These are phyloP conservation scores for Termitomyces sp. DNA, from an alignment of 768 basidiomycete species.

Conservation along the genomic window DNA sequence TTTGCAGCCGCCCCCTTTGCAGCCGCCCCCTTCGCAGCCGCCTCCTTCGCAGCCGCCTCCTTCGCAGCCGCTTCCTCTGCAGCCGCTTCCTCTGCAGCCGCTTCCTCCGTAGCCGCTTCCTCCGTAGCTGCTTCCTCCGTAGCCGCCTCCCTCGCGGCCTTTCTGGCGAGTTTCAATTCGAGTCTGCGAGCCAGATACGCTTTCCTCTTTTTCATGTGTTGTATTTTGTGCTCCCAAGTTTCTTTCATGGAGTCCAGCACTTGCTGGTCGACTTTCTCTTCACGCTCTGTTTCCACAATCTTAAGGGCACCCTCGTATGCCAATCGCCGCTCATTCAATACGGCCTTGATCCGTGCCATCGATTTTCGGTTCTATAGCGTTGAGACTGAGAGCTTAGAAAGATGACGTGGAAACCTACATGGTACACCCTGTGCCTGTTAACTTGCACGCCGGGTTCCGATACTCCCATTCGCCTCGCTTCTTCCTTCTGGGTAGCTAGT, in stretches of 20 bases:
- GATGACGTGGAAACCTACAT: slow-evolving; percentile 28
- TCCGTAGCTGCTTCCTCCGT: not conserved
- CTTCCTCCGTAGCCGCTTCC: not conserved
- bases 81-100: not conserved
- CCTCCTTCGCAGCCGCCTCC: not conserved
- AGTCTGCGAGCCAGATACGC: slow-evolving; percentile 11
- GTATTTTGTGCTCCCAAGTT: slow-evolving; percentile 18
- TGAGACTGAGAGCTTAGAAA: not conserved
- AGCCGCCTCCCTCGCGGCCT: not conserved
- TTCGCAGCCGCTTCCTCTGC: no score
- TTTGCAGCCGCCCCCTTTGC: not conserved
- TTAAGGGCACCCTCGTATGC: slow-evolving; percentile 70
- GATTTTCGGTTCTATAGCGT: slow-evolving; percentile 74
- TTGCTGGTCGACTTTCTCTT: slow-evolving; percentile 22
- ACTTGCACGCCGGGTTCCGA: slow-evolving; percentile 23
- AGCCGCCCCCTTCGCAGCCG: not conserved
- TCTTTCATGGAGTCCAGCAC: slow-evolving; percentile 22
- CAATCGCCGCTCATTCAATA: slow-evolving; percentile 85
- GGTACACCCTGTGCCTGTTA: slow-evolving; percentile 32
- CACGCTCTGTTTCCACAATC: slow-evolving; percentile 31
- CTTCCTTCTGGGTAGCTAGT: slow-evolving; percentile 81
- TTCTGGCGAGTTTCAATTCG: slow-evolving; percentile 11
- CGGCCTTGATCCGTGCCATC: slow-evolving; percentile 94
- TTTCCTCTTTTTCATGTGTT: slow-evolving; percentile 11
- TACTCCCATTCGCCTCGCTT: slow-evolving; percentile 59